Conservation (phyloP, 2,329 filamentous ascomycete genomes). For the Epichloe glyceriae region DNA sequence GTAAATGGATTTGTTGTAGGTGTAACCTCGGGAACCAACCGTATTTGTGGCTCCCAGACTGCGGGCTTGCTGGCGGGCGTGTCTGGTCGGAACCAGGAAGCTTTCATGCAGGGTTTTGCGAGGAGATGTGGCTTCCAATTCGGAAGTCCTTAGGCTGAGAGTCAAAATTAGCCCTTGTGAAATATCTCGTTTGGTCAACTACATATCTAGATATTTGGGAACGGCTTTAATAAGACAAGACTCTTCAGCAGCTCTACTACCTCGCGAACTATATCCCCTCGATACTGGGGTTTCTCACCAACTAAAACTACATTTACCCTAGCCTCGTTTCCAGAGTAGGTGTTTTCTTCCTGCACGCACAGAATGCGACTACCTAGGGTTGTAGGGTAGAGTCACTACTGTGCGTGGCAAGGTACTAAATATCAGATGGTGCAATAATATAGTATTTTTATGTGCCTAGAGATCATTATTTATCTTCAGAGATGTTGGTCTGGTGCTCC, state of each 20-base stretch:
- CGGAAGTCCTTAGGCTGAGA: neutral
- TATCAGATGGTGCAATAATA: too few relatives aligned
- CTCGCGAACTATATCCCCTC: too few relatives aligned
- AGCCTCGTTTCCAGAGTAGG: too few relatives aligned
- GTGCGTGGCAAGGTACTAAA: too few relatives aligned
- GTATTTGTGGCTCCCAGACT: neutral
- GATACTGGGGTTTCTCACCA: too few relatives aligned
- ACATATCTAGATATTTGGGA: neutral
- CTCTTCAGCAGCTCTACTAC: neutral
- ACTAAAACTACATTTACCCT: too few relatives aligned
- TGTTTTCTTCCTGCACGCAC: too few relatives aligned
- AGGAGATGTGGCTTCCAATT: neutral
- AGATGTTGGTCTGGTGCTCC: too few relatives aligned
- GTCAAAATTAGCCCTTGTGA: neutral
- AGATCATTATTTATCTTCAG: too few relatives aligned
- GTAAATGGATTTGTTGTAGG: neutral
- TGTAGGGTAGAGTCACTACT: too few relatives aligned
- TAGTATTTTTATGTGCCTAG: too few relatives aligned
- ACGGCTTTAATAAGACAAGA: neutral
- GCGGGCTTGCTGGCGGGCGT: neutral
- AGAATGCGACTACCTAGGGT: too few relatives aligned
- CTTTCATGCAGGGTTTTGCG: neutral
- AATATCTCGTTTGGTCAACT: neutral
- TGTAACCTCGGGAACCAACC: neutral
- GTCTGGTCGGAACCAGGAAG: neutral